Evolutionary conservation across 306 rosid genomes (phyloP).

Genomic region (Fagus sylvatica): DNA sequence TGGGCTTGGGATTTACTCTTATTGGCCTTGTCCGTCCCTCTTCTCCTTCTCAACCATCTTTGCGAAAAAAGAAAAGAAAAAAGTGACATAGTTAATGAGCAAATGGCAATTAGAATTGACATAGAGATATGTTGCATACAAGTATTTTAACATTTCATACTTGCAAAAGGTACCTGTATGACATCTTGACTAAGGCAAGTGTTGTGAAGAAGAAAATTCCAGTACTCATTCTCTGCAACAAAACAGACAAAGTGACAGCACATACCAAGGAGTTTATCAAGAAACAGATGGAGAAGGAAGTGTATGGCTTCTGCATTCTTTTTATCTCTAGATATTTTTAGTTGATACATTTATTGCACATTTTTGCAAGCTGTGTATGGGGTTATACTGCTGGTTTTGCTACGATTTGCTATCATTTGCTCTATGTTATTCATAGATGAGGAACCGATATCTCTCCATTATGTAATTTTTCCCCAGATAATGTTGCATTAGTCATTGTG

Average conservation of each 20-base stretch:
- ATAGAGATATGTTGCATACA: neutral
- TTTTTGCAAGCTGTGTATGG: slow-evolving; percentile 13
- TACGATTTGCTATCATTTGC: neutral
- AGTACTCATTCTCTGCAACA: slow-evolving; percentile 85
- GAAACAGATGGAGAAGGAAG: slow-evolving; percentile 88
- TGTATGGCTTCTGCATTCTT: slow-evolving; percentile 55
- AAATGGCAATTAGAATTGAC: neutral
- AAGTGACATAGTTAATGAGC: neutral
- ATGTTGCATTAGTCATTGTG: neutral
- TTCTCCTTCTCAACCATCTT: no score
- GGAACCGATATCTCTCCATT: neutral
- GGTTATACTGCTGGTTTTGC: neutral
- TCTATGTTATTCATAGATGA: neutral
- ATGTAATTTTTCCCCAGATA: neutral
- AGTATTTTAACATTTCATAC: slow-evolving; percentile 20
- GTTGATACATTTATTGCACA: slow-evolving; percentile 2
- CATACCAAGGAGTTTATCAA: slow-evolving; percentile 90
- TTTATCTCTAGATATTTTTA: neutral
- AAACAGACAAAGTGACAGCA: slow-evolving; percentile 91
- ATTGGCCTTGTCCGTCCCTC: no score
- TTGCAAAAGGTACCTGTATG: slow-evolving; percentile 76
- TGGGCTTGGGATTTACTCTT: no score
- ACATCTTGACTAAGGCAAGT: slow-evolving; percentile 81
- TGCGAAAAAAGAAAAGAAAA: no score
- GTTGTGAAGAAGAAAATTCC: slow-evolving; percentile 91